phyloP scores from a whole-genome alignment of 306 rosid genomes.

The Quercus glauca region DNA sequence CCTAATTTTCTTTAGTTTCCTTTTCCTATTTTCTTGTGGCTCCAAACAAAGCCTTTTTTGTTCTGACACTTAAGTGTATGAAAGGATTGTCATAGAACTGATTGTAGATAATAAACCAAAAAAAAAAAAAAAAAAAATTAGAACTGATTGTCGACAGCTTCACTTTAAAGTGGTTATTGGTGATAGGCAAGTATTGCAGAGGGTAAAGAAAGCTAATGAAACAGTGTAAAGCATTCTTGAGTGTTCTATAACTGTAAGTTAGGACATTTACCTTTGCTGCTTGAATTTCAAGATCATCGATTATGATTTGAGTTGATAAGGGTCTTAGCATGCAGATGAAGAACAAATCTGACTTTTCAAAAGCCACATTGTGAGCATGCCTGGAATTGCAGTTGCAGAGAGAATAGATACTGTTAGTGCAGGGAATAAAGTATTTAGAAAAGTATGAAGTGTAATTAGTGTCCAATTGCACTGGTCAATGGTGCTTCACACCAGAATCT shows the following conservation, averaged over 20 bases:
- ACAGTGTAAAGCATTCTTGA: not conserved
- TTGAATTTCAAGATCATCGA: constrained; percentile 78
- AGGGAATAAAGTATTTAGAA: not conserved
- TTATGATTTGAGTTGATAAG: constrained; percentile 52
- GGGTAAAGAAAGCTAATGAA: not conserved
- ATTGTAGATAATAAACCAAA: not conserved
- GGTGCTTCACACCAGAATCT: not conserved
- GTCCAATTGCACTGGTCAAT: not conserved
- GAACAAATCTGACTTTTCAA: constrained; percentile 90
- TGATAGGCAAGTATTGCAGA: not conserved
- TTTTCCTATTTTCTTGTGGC: not conserved
- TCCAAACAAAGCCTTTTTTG: not conserved
- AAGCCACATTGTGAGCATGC: constrained; percentile 89
- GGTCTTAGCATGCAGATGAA: constrained; percentile 93
- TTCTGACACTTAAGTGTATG: not conserved
- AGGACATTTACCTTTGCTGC: constrained; percentile 74
- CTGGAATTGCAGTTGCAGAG: constrained; percentile 30
- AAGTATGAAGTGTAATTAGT: not conserved
- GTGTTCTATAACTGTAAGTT: not conserved
- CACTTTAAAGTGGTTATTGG: not conserved
- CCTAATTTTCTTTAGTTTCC: not conserved
- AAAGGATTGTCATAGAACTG: not conserved
- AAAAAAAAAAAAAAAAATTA: not conserved
- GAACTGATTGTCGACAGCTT: not conserved
- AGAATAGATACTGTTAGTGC: constrained; percentile 17